phyloP scores from a whole-genome alignment of 257 asterid genomes.

The Phtheirospermum japonicum region DNA sequence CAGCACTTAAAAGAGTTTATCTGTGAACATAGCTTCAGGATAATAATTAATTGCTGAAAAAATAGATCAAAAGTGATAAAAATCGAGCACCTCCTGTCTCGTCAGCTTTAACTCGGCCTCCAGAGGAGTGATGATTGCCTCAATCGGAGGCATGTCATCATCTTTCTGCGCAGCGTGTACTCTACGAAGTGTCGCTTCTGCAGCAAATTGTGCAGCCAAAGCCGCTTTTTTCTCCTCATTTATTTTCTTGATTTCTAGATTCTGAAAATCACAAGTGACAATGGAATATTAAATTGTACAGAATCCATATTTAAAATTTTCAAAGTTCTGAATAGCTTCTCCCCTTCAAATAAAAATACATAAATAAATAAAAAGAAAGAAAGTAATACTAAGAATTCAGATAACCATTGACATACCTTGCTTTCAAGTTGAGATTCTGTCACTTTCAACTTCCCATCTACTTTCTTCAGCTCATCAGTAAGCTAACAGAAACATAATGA shows the following conservation, averaged over 20 bases:
- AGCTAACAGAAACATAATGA: constrained; percentile 44
- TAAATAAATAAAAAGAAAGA: not conserved
- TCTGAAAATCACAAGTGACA: constrained; percentile 48
- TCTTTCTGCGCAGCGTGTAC: constrained; percentile 95
- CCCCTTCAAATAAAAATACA: not conserved
- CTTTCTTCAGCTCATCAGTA: constrained; percentile 67
- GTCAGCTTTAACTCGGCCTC: constrained; percentile 93
- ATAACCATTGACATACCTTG: constrained; percentile 53
- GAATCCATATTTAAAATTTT: constrained; percentile 3
- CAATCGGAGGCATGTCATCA: constrained; percentile 95
- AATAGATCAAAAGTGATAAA: constrained; percentile 6
- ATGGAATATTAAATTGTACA: constrained; percentile 19
- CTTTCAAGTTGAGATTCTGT: constrained; percentile 66
- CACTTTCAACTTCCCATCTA: constrained; percentile 66
- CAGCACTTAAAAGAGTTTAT: constrained; percentile 4
- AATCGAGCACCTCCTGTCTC: constrained; percentile 60
- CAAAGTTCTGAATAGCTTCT: constrained; percentile 21
- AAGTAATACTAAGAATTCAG: not conserved
- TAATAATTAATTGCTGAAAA: constrained; percentile 22
- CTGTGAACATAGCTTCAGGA: constrained; percentile 3
- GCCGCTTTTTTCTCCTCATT: constrained; percentile 88
- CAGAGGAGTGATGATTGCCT: constrained; percentile 85
- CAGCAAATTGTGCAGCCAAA: constrained; percentile 89
- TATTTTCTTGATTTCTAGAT: constrained; percentile 74
- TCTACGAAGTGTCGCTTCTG: constrained; percentile 93